Conservation (phyloP, 768 basidiomycete genomes). For the Pleurotus tuber-regium region DNA sequence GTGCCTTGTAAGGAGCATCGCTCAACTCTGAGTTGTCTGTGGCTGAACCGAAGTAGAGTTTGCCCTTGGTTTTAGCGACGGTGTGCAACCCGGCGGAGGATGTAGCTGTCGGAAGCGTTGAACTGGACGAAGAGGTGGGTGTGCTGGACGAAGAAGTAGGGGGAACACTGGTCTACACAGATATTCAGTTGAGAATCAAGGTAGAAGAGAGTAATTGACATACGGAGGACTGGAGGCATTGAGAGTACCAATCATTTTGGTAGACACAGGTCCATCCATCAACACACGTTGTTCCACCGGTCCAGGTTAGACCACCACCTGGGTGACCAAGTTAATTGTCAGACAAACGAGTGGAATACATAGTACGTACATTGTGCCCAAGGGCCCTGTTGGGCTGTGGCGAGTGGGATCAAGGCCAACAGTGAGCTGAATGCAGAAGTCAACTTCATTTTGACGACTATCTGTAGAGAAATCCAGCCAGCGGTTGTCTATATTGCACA, state of each 20-base stretch:
- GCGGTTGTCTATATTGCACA: background rate
- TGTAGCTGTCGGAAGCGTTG: slow-evolving; percentile 20
- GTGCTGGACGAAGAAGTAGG: slow-evolving; percentile 1
- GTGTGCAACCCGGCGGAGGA: slow-evolving; percentile 28
- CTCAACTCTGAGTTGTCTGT: slow-evolving; percentile 45
- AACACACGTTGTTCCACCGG: slow-evolving; percentile 32
- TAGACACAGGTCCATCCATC: slow-evolving; percentile 28
- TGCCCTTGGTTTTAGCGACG: slow-evolving; percentile 36
- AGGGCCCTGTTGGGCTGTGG: slow-evolving; percentile 26
- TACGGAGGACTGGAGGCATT: slow-evolving; percentile 4
- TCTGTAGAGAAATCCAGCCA: background rate
- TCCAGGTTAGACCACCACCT: slow-evolving; percentile 38
- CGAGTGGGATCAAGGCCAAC: slow-evolving; percentile 21
- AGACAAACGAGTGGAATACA: too few species aligned
- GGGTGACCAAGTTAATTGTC: background rate
- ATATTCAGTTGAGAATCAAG: too few species aligned
- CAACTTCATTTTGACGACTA: slow-evolving; percentile 16
- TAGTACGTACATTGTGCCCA: slow-evolving; percentile 7
- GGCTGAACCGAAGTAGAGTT: slow-evolving; percentile 40
- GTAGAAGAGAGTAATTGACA: too few species aligned
- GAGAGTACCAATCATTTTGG: slow-evolving; percentile 30
- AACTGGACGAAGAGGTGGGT: slow-evolving; percentile 13
- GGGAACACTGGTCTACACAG: background rate
- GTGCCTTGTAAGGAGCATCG: slow-evolving; percentile 34
- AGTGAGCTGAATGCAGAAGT: slow-evolving; percentile 24